Evolutionary conservation across 805 yeast species (phyloP), one percentile per base, ranked within the genome.

Genomic region (Myxozyma melibiosi): DNA sequence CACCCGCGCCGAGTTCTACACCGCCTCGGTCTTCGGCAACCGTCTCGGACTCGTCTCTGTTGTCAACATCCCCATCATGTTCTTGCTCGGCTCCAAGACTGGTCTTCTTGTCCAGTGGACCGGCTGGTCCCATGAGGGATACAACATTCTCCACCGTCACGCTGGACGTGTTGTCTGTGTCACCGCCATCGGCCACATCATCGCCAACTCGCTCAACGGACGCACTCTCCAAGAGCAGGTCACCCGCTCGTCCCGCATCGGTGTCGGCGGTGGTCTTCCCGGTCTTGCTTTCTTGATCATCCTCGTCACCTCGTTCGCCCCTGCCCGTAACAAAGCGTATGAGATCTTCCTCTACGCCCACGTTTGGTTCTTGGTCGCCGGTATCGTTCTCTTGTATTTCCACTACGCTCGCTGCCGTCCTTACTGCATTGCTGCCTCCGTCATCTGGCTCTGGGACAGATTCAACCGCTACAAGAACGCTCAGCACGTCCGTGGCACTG

Each of bases 51-150:
- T 58, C 20, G 57, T 61, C 25, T 58, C 57, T n/a, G 63, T 61
- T 39, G 63, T 51, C 55, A 61, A 61, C 60, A 33, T 58, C 25
- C 64, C 64, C 48, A 58, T 61, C 57, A 62, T 61, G 63, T 61
- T 58, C 55, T 39, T 61, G 48, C 63, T 61, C 48, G 64, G 63
- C 22, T 54, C 63, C 51, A 61, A 61, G 57, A 61, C 63, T 31
- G 63, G 63, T 51, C 64, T 61, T 28, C 60, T 61, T 24, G 63
- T 59, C 30, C 64, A 61, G 55, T 58, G 63, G 63, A 54, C 63
- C 31, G 64, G 64, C 55, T 61, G 62, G 63, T 61, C 64, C 46
- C 63, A 61, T 27, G 64, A 61, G 53, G 60, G 64, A 14, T 54
- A 58, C 57, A 61, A 54, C 57, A 58, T 58, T 30, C 63, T 61